These are phyloP conservation scores for Chrysoporthe austroafricana DNA, from an alignment of 2,329 filamentous ascomycete species.

Conservation along the genomic window DNA sequence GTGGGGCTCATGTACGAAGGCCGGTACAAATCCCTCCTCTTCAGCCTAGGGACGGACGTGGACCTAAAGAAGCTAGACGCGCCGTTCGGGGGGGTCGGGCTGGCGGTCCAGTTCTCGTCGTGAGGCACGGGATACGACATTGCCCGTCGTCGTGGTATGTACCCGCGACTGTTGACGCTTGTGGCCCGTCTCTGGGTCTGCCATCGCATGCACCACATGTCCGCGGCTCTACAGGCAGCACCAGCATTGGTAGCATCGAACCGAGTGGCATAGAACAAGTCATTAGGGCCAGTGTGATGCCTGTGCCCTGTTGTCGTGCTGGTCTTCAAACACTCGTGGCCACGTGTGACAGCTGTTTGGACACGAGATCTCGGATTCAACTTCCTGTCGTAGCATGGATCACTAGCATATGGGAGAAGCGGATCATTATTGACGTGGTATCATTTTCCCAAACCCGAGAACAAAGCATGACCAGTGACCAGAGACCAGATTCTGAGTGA, in stretches of 20 bases:
- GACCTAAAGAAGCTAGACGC: conserved; percentile 77
- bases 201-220: neutral
- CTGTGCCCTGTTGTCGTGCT: neutral
- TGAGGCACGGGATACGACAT: conserved; percentile 44
- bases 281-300: neutral
- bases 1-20: conserved; percentile 93
- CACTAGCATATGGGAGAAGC: conserved; percentile 17
- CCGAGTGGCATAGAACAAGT: neutral
- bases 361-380: neutral
- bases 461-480: conserved; percentile 27
- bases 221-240: neutral
- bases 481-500: conserved; percentile 23
- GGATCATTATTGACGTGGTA: conserved; percentile 29
- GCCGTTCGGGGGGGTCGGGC: conserved; percentile 74
- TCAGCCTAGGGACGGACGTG: conserved; percentile 85
- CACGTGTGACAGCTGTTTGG: neutral
- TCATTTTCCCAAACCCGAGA: conserved; percentile 30
- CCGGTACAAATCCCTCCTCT: conserved; percentile 86
- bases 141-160: neutral
- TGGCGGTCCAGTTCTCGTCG: conserved; percentile 84
- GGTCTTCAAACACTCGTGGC: neutral
- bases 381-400: conserved; percentile 1
- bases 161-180: neutral
- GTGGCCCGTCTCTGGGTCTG: too few relatives aligned
- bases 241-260: neutral